Base-by-base conservation (phyloP, 2,329 filamentous ascomycete species). In the Penicillium sumatraense region DNA sequence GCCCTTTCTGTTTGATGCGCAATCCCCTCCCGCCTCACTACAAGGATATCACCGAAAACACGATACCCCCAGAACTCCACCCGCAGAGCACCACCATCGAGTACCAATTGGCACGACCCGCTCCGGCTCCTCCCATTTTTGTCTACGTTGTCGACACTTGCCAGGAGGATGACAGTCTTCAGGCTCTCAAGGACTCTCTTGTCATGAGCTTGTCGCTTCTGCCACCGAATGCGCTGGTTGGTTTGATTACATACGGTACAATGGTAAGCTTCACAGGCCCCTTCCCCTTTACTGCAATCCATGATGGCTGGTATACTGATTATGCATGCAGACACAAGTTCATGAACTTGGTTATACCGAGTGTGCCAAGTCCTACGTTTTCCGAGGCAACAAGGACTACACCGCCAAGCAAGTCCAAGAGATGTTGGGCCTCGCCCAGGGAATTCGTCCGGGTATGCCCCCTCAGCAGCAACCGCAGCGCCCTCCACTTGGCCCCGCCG, bases 341-440 rank as follows among this genome's bases (percentile, higher is more conserved):
- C 95, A 99, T 73, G 95, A 99, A 77, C 91, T 99, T 64, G 95
- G 95, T 52, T 99, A 99, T 72, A 93, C 90, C 52, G 95, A 98
- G 77, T 99, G 95, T 76, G 91, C 95, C 62, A 99, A 98, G 78
- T 97, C 93, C 5, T 99, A 97, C 69, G 95, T 99, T 38, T 99
- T 99, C 83, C 87, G 93, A 53, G 95, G 95, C 35, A 97, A 88
- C 81, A 99, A 98, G 81, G 95, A 99, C 70, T 99, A 99, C 75
- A 84, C 88, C n/a, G 90, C 93, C 51, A 98, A 98, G 79, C 93
- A 98, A 73, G 92, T 99, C n/a, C 93, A 98, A 75, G 95, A 99
- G 71, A 99, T 99, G 95, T 87, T 99, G 48, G 95, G 93, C 51
- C 82, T 88, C 45, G 84, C 89, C 18, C 81, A 89, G 21, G 86